Conservation (phyloP, 257 asterid species). For the Galeopsis tetrahit region DNA sequence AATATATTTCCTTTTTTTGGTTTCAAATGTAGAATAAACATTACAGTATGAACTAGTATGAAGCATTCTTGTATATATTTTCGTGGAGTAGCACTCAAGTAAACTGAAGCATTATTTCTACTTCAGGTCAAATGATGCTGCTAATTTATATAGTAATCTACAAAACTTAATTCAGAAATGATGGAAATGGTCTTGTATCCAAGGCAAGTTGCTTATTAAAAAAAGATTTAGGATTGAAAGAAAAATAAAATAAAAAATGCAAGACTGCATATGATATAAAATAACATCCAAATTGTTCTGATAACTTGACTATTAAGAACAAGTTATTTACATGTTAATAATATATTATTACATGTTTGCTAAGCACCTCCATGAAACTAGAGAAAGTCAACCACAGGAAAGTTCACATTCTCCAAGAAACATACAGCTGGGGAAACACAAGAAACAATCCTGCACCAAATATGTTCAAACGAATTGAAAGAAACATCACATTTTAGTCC, state of each 20-base stretch:
- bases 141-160: neutral
- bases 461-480: neutral
- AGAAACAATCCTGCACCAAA: slow-evolving; percentile 18
- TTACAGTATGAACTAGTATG: neutral
- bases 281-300: neutral
- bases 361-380: slow-evolving; percentile 18
- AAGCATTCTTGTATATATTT: slow-evolving; percentile 6
- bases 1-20: neutral
- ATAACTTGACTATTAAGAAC: neutral
- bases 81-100: neutral
- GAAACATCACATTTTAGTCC: slow-evolving; percentile 36
- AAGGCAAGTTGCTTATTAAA: slow-evolving; percentile 1
- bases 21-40: neutral
- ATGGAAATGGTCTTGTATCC: neutral
- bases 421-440: slow-evolving; percentile 26
- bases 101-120: neutral
- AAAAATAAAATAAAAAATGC: neutral
- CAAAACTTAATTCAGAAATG: neutral
- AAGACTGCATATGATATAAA: neutral
- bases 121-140: slow-evolving; percentile 6
- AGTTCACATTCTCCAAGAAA: neutral
- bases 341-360: slow-evolving; percentile 16
- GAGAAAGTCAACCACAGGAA: slow-evolving; percentile 16
- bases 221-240: neutral
- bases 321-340: neutral